Conservation (phyloP, 73 alveolate species). For the Paramecium sonneborni region DNA sequence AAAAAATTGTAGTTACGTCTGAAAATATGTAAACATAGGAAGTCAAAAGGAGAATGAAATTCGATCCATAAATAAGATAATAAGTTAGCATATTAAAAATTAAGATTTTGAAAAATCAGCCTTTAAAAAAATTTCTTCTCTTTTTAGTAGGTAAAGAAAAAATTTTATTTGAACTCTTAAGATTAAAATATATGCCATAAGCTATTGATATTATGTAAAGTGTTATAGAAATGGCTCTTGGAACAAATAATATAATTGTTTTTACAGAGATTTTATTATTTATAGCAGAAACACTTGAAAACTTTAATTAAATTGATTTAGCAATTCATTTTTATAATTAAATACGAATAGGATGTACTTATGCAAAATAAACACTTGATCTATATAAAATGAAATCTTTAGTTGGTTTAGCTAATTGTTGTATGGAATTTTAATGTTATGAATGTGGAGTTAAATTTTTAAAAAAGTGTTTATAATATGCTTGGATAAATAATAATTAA, state of each 20-base stretch:
- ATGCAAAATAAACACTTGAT: constrained; percentile 1
- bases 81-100: neutral
- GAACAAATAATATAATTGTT: neutral
- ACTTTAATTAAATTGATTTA: neutral
- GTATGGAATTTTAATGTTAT: neutral
- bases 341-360: neutral
- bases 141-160: neutral
- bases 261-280: neutral
- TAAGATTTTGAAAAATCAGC: neutral
- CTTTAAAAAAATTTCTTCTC: neutral
- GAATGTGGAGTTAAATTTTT: neutral
- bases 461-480: constrained; percentile 16
- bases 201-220: constrained; percentile 3
- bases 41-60: constrained; percentile 13
- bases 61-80: neutral
- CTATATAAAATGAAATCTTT: neutral
- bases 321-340: constrained; percentile 7
- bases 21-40: neutral
- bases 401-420: neutral
- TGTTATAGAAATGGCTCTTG: constrained; percentile 21
- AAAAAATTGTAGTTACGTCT: neutral
- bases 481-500: constrained; percentile 1
- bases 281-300: neutral
- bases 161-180: neutral
- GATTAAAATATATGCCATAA: neutral